Conservation (phyloP, 2,329 filamentous ascomycete genomes). For the Hymenoscyphus scutula region DNA sequence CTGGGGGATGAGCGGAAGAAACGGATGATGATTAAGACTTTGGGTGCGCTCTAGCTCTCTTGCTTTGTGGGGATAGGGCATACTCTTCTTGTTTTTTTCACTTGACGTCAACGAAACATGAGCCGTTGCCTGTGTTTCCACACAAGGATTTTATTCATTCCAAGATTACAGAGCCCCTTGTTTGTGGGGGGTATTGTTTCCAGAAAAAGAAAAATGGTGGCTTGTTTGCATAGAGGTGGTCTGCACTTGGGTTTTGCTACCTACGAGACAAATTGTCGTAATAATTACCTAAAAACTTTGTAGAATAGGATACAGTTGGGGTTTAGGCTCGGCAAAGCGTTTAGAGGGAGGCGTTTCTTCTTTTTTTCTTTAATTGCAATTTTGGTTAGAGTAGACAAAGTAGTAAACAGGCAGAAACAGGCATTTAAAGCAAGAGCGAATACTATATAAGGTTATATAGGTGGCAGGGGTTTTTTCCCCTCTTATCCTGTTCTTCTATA, state of each 20-base stretch:
- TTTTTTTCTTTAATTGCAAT: not conserved
- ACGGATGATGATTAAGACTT: slow-evolving; percentile 72
- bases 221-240: not conserved
- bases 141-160: not conserved
- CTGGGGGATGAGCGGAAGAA: slow-evolving; percentile 65
- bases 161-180: not conserved
- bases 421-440: not conserved
- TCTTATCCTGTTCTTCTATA: not conserved
- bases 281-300: not conserved
- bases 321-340: not conserved
- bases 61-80: not conserved
- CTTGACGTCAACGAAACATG: not conserved
- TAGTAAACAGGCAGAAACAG: not conserved
- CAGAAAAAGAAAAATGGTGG: not conserved
- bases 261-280: not conserved
- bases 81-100: too few relatives aligned
- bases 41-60: slow-evolving; percentile 34
- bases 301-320: not conserved
- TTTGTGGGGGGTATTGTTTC: not conserved
- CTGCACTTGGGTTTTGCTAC: slow-evolving; percentile 1
- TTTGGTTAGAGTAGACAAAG: not conserved
- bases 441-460: not conserved
- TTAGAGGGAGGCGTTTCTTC: not conserved
- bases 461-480: not conserved
- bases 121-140: not conserved